phyloP scores from a whole-genome alignment of 192 early-diverging fungal species.

The Irineochytrium annulatum region DNA sequence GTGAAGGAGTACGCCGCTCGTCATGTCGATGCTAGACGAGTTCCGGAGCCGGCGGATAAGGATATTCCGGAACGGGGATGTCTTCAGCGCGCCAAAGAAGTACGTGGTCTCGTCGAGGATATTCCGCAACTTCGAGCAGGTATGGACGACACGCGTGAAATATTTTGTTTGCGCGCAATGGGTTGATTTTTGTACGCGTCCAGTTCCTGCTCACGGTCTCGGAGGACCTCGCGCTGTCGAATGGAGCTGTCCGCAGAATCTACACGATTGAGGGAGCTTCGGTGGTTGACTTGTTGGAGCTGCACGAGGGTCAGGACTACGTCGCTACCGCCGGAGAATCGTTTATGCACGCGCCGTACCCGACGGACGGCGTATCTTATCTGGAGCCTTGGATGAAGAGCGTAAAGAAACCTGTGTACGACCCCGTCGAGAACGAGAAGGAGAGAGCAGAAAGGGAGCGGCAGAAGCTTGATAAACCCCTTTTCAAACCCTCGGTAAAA shows the following conservation, averaged over 20 bases:
- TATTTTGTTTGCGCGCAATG: constrained; percentile 8
- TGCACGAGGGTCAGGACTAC: constrained; percentile 37
- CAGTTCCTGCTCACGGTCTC: constrained; percentile 43
- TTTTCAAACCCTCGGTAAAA: constrained; percentile 41
- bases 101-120: constrained; percentile 37
- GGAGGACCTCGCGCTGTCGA: constrained; percentile 34
- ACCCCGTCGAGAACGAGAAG: constrained; percentile 9
- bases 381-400: background rate
- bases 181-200: background rate
- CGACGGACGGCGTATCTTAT: background rate
- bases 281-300: constrained; percentile 29
- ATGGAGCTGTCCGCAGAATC: constrained; percentile 42
- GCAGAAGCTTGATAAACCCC: background rate
- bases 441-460: constrained; percentile 14
- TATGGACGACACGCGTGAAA: background rate
- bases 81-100: constrained; percentile 33
- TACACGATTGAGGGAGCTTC: constrained; percentile 39
- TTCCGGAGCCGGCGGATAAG: constrained; percentile 33
- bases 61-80: constrained; percentile 48
- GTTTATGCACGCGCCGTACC: background rate
- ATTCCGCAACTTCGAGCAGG: constrained; percentile 49
- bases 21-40: constrained; percentile 22
- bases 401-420: background rate
- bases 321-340: constrained; percentile 29
- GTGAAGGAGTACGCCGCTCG: too few relatives aligned